These are phyloP conservation scores for Mimosa bimucronata DNA, from an alignment of 306 rosid species.

Conservation along the genomic window DNA sequence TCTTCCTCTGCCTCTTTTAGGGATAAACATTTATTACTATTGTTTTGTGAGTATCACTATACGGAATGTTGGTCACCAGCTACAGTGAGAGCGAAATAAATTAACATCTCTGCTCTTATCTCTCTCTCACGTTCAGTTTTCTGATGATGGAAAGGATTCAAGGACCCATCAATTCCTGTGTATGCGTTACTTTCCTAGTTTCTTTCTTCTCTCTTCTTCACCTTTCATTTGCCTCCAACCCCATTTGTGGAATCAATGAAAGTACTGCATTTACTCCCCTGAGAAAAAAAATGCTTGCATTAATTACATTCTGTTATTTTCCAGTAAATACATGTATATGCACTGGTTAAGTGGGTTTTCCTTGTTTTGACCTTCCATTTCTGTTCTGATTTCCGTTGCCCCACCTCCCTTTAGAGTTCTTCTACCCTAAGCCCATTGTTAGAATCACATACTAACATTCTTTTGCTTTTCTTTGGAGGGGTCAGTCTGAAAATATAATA, in stretches of 20 bases:
- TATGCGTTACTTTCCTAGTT: conserved; percentile 39
- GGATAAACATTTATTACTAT: conserved; percentile 71
- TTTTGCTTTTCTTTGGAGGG: conserved; percentile 28
- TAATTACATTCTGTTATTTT: conserved; percentile 56
- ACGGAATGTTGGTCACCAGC: conserved; percentile 75
- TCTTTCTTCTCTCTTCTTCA: conserved; percentile 4
- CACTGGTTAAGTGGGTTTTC: conserved; percentile 32
- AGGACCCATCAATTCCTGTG: conserved; percentile 85
- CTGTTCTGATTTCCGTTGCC: conserved; percentile 36
- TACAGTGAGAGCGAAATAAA: conserved; percentile 26
- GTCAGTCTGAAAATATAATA: neutral
- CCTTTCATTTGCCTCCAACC: conserved; percentile 34
- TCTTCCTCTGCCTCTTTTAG: conserved; percentile 46
- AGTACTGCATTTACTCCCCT: conserved; percentile 56
- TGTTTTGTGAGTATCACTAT: conserved; percentile 54
- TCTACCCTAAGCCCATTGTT: conserved; percentile 38
- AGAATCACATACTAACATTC: conserved; percentile 37
- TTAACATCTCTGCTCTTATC: conserved; percentile 31
- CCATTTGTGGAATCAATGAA: conserved; percentile 46
- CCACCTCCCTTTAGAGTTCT: conserved; percentile 38
- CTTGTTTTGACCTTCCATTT: conserved; percentile 47
- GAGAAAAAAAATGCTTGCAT: conserved; percentile 43
- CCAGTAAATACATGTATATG: conserved; percentile 39
- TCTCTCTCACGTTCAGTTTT: conserved; percentile 32
- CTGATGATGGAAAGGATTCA: conserved; percentile 84